Evolutionary conservation across 352 stramenopile genomes (phyloP).

Genomic region (Aphanomyces euteiches): DNA sequence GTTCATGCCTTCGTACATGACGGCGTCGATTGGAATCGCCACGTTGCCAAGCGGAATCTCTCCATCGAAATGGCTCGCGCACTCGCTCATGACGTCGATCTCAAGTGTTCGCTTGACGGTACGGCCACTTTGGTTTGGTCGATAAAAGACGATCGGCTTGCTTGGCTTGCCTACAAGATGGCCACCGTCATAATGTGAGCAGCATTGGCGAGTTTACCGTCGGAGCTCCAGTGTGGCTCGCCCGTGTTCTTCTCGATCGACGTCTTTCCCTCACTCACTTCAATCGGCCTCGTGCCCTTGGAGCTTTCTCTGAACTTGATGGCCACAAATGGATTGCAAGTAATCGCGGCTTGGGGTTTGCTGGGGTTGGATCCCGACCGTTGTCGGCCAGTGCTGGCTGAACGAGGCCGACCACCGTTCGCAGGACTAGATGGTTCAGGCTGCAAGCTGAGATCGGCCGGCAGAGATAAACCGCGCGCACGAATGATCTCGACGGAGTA

Average conservation of each 20-base stretch:
- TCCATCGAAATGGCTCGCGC: constrained; percentile 18
- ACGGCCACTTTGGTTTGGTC: constrained; percentile 1
- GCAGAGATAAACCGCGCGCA: constrained; percentile 9
- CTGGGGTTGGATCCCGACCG: constrained; percentile 9
- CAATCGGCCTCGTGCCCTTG: constrained; percentile 22
- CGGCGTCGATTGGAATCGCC: constrained; percentile 18
- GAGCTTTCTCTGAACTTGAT: constrained; percentile 26
- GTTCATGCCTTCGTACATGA: constrained; percentile 27
- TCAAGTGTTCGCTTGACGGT: constrained; percentile 15
- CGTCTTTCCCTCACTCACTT: constrained; percentile 27
- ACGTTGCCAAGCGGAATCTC: constrained; percentile 28
- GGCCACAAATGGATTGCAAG: constrained; percentile 26
- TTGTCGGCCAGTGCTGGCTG: neutral
- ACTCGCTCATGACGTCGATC: constrained; percentile 24
- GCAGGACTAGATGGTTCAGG: neutral
- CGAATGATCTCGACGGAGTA: constrained; percentile 27
- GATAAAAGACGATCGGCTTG: constrained; percentile 28
- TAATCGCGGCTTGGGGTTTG: neutral
- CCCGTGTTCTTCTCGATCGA: constrained; percentile 24
- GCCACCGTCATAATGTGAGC: neutral
- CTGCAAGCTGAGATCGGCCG: constrained; percentile 13
- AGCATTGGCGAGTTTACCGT: constrained; percentile 7
- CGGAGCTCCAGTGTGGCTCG: constrained; percentile 25
- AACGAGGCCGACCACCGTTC: neutral
- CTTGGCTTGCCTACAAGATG: constrained; percentile 7